Evolutionary conservation across 2,329 filamentous ascomycete species (phyloP).

Genomic region (Furcasterigmium furcatum): DNA sequence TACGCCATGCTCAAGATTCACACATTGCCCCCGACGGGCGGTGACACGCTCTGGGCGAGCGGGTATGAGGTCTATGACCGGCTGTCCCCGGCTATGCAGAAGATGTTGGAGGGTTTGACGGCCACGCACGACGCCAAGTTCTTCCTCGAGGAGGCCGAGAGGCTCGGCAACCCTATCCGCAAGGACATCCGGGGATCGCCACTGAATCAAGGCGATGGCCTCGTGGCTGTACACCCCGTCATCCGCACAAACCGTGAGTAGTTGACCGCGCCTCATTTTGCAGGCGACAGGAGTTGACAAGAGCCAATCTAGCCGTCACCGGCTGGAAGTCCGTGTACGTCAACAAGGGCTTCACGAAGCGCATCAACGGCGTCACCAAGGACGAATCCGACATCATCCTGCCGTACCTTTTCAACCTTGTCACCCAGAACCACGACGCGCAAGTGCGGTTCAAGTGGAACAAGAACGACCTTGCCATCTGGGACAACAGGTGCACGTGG

Average conservation of each 20-base stretch:
- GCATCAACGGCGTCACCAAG: constrained; percentile 51
- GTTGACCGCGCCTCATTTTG: no score
- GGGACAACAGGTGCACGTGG: constrained; percentile 58
- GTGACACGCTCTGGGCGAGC: constrained; percentile 42
- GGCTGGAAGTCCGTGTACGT: constrained; percentile 54
- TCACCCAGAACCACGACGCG: constrained; percentile 53
- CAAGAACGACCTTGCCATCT: constrained; percentile 56
- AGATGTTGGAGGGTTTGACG: constrained; percentile 44
- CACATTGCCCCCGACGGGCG: constrained; percentile 38
- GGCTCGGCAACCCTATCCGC: constrained; percentile 41
- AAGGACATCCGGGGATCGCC: constrained; percentile 47
- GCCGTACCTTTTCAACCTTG: constrained; percentile 41
- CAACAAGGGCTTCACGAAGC: constrained; percentile 47
- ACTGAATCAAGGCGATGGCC: constrained; percentile 50
- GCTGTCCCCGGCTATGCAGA: constrained; percentile 43
- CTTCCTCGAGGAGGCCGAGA: constrained; percentile 46
- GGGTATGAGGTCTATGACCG: constrained; percentile 53
- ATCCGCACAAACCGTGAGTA: constrained; percentile 50
- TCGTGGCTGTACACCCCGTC: constrained; percentile 49
- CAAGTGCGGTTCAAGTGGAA: constrained; percentile 53
- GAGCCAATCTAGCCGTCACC: constrained; percentile 35
- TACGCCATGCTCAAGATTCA: constrained; percentile 44
- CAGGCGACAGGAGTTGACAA: background rate
- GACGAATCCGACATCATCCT: constrained; percentile 52
- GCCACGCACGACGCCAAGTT: constrained; percentile 46